Base-by-base conservation (phyloP, 192 early-diverging fungal species). In the Backusella australiensis region DNA sequence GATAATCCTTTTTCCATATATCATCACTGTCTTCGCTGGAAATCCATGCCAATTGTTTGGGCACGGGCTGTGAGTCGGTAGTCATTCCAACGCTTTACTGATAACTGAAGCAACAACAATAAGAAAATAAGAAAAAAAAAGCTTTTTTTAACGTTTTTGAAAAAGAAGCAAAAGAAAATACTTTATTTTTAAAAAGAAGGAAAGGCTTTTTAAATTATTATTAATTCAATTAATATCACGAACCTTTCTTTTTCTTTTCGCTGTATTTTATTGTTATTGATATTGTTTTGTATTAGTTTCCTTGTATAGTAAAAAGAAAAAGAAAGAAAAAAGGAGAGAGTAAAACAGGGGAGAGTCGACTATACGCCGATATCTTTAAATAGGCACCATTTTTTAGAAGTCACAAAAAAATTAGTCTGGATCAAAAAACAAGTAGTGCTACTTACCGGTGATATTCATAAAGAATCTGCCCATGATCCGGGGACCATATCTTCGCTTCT, bases 41-140 rank as follows among this genome's bases (percentile, higher is more conserved):
- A 26, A 63, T 63, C 56, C 56, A 63, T 63, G 56, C 23, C 9
- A 63, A n/a, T 63, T 63, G 56, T 63, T 63, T 63, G 23, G 56
- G 29, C 26, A 63, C 23, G 56, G 56, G 23, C n/a, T 63, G 56
- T 63, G 56, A 26, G 26, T 63, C 56, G 56, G 56, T 29, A 63
- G 56, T 29, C 56, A 63, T 63, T 12, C 56, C 46, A 49, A 6
- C 46, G 46, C 26, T 63, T 23, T 21, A 21, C 53, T 59, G 53
- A 23, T 59, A 12, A 59, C 29, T 26, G 11, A 59, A 26, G 26
- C n/a, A 59, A 59, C 9, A 59, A 21, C 9, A 26, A 56, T 21
- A 21, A 56, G 1, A 59, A 59, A 21, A 53, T 21, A n/a, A n/a
- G 21, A 53, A n/a, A 53, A 53, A 53, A 21, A 53, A 53, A 23